Evolutionary conservation across 2,329 filamentous ascomycete genomes (phyloP).

Genomic region (Talaromyces sp.): DNA sequence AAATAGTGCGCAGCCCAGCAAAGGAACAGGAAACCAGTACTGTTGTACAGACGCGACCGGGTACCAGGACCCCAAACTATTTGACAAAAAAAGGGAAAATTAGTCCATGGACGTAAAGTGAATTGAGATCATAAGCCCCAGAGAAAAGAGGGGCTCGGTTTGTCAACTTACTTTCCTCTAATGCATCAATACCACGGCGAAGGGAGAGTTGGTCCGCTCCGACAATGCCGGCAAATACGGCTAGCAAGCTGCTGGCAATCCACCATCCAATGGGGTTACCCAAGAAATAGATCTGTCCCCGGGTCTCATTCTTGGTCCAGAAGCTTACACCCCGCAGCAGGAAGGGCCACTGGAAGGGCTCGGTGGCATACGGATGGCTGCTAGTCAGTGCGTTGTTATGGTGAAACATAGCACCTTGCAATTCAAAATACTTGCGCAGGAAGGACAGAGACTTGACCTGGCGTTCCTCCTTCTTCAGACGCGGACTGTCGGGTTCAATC

Average conservation of each 20-base stretch:
- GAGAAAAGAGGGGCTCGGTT: neutral
- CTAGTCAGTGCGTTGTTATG: conserved; percentile 98
- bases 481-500: conserved; percentile 69
- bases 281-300: conserved; percentile 97
- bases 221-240: conserved; percentile 89
- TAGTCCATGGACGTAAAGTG: conserved; percentile 3
- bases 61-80: conserved; percentile 65
- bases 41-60: conserved; percentile 94
- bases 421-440: conserved; percentile 90
- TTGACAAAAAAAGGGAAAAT: conserved; percentile 7
- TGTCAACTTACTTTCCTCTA: conserved; percentile 80
- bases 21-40: conserved; percentile 97
- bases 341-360: conserved; percentile 98
- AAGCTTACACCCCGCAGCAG: conserved; percentile 95
- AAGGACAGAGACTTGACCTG: conserved; percentile 85
- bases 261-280: conserved; percentile 98
- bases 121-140: no score
- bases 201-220: conserved; percentile 91
- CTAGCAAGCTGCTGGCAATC: conserved; percentile 87
- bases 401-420: conserved; percentile 98
- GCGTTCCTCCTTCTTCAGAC: conserved; percentile 73
- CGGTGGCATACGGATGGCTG: conserved; percentile 92
- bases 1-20: conserved; percentile 97
- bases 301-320: conserved; percentile 96
- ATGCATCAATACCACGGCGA: conserved; percentile 86